phyloP scores from a whole-genome alignment of 345 rosid genomes.

The Brassica cretica region DNA sequence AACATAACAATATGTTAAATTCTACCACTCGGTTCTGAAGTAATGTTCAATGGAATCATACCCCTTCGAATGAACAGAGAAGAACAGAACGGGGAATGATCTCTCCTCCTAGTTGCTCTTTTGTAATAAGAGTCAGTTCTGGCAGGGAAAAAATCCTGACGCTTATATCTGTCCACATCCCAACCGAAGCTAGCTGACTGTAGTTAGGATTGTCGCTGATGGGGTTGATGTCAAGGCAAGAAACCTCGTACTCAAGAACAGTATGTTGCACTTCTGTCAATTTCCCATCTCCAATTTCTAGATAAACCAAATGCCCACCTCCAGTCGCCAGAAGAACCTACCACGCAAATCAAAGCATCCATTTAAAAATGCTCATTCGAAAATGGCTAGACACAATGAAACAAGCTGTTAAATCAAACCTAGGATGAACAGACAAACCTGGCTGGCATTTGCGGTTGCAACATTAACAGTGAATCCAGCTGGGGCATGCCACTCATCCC shows the following conservation, averaged over 20 bases:
- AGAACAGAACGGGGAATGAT: constrained; percentile 96
- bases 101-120: constrained; percentile 94
- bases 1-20: constrained; percentile 23
- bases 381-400: neutral
- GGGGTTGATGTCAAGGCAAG: constrained; percentile 96
- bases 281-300: constrained; percentile 87
- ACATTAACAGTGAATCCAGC: constrained; percentile 83
- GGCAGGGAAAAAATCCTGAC: constrained; percentile 89
- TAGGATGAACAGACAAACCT: constrained; percentile 52
- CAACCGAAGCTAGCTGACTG: constrained; percentile 94
- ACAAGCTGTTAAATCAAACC: constrained; percentile 3
- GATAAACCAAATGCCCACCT: constrained; percentile 88
- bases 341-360: constrained; percentile 3
- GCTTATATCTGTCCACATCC: constrained; percentile 99
- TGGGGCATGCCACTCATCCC: constrained; percentile 82
- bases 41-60: constrained; percentile 39
- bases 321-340: constrained; percentile 98
- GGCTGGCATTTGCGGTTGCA: constrained; percentile 94
- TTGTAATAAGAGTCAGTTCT: constrained; percentile 78
- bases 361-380: neutral
- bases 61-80: constrained; percentile 97
- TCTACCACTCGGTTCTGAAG: constrained; percentile 16
- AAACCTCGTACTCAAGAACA: constrained; percentile 80
- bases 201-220: constrained; percentile 73
- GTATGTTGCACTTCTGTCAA: constrained; percentile 70